Conservation (phyloP, 2,329 filamentous ascomycete species). For the Lachnellula arida region DNA sequence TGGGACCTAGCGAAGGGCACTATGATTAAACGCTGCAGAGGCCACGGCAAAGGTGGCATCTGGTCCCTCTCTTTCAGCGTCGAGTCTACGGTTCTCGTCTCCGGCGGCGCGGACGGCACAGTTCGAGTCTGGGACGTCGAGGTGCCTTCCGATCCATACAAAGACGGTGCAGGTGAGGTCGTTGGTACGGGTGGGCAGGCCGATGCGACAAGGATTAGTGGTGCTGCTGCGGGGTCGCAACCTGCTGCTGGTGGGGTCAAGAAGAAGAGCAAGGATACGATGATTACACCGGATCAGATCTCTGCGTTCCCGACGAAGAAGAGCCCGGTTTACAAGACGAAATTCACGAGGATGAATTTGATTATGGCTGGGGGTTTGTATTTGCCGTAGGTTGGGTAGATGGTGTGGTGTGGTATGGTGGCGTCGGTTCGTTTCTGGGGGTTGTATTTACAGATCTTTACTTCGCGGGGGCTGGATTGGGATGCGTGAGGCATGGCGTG, state of each 20-base stretch:
- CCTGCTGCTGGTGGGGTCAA: conserved; percentile 40
- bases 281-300: conserved; percentile 89
- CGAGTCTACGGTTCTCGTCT: conserved; percentile 85
- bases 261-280: conserved; percentile 87
- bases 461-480: no score
- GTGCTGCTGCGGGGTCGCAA: conserved; percentile 25
- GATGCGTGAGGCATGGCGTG: no score
- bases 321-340: conserved; percentile 86
- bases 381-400: conserved; percentile 16
- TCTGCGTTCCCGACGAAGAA: conserved; percentile 95
- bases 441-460: no score
- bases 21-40: conserved; percentile 86
- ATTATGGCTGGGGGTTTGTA: conserved; percentile 78
- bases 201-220: conserved; percentile 46
- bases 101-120: conserved; percentile 85
- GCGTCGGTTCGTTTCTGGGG: no score
- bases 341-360: conserved; percentile 93
- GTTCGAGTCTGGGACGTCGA: conserved; percentile 92
- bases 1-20: conserved; percentile 90
- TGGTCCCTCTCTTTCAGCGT: conserved; percentile 92
- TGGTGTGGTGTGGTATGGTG: no score
- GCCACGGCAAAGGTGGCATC: conserved; percentile 89
- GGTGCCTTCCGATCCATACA: conserved; percentile 61
- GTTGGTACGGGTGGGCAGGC: conserved; percentile 40
- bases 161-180: conserved; percentile 42